Evolutionary conservation across 805 yeast species (phyloP), one percentile per base, ranked within the genome.

Genomic region (Zygosaccharomyces gambellarensis): DNA sequence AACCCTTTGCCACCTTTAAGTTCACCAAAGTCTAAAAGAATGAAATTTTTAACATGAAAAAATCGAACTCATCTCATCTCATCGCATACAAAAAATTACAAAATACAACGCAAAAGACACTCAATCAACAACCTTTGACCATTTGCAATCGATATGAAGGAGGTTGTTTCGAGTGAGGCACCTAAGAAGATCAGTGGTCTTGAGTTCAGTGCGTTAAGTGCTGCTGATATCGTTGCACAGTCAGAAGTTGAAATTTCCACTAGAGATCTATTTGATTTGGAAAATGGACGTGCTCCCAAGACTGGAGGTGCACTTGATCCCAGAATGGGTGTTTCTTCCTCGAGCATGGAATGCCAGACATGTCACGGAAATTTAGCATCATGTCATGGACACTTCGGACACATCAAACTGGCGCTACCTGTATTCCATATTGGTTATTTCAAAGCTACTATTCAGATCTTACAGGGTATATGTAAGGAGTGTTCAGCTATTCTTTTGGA

Each of bases 301-400:
- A 73, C 68, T 14, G 77, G 80, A 55, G 99, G 99, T 54, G 97
- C 99, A 2, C 73, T 94, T 36, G 99, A 94, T 68, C 78, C 89
- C 21, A 76, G 79, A 46, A 90, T 95, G 99, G 99, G 99, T 65
- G 88, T 88, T 3, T 87, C 96, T 5, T 82, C 94, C 46, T 90
- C 88, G 57, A 70, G 84, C n/a, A 73, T 81, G 12, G 95, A 86
- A 64, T 94, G 99, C 74, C 67, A 79, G 11, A 95, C 98, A 0
- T 94, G 99, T 71, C 88, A 82, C 59, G 98, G 98, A 2, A 82
- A 82, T 58, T 72, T 94, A 55, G 96, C 96, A 0, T 80, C 96
- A 1, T 94, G 99, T 68, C 97, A 92, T 71, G 99, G 99, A 50
- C 99, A 94, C 71, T 94, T 94, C 67, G 99, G 99, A 38, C 97